A percentile compares a stretch with the other conserved stretches of the same genome.
Conservation (phyloP, 139 green algal genomes). For the Haematococcus sp. region DNA sequence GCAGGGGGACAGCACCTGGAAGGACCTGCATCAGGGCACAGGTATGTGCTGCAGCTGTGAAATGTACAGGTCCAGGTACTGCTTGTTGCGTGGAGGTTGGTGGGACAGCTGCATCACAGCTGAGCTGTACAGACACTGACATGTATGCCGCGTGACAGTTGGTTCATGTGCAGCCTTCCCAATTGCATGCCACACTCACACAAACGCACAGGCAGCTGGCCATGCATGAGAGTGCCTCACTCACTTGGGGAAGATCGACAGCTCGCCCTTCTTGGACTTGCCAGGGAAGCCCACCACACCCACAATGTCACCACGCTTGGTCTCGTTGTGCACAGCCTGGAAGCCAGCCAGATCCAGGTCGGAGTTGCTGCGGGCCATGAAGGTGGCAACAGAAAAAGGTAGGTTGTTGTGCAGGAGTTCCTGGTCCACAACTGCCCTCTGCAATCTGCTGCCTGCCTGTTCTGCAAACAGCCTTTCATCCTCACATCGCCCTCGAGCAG, state of each 20-base stretch:
- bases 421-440: background rate
- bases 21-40: slow-evolving; percentile 9
- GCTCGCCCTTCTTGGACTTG: slow-evolving; percentile 97
- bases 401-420: background rate
- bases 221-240: too few relatives aligned
- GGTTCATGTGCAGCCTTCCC: too few relatives aligned
- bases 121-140: too few relatives aligned
- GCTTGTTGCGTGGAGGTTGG: too few relatives aligned
- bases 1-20: slow-evolving; percentile 88
- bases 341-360: slow-evolving; percentile 77
- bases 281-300: slow-evolving; percentile 73
- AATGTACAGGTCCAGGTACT: too few relatives aligned
- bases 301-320: slow-evolving; percentile 19
- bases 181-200: too few relatives aligned
- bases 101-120: too few relatives aligned
- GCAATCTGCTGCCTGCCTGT: background rate
- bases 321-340: slow-evolving; percentile 72
- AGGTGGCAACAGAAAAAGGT: background rate
- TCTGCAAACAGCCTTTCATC: background rate
- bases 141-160: too few relatives aligned
- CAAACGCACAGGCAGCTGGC: too few relatives aligned
- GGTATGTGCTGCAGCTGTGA: too few relatives aligned
- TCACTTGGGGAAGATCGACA: slow-evolving; percentile 86
- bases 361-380: slow-evolving; percentile 53
- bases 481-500: background rate